Evolutionary conservation across 2,329 filamentous ascomycete genomes (phyloP), one percentile per base, ranked within the genome.

Genomic region (Lachnellula cervina): DNA sequence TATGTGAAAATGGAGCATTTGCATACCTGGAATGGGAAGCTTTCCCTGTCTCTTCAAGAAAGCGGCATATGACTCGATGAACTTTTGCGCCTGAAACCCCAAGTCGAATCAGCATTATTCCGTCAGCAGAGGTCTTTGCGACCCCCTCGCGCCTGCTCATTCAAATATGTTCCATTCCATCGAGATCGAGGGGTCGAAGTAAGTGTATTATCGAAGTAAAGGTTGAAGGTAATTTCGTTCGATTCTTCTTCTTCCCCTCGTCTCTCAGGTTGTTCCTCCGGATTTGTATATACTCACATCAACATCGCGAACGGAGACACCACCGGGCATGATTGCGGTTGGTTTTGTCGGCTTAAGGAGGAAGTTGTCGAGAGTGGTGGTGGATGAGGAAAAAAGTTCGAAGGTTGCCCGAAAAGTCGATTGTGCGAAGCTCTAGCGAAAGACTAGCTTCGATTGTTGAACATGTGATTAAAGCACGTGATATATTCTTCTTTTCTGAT

Each of bases 11-110:
- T 46, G 57, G 43, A 48, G 45, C 38, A 21, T 35, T 13, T 46
- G 80, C 86, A 74, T 84, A 92, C 89, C 88, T 76, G 89, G 89
- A 72, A 93, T 90, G 74, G 88, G 88, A 69, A 94, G 88, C 82
- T 93, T 93, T 79, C 90, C 90, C 82, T 94, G 89, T 72, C 89
- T 86, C 88, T 94, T 94, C 84, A 95, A 78, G 85, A 94, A 95
- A 72, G 84, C 87, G 74, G 88, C 82, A 76, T 94, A 95, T 74
- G 88, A 82, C 70, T 81, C 78, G 80, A 94, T 92, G 83, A 94
- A 94, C 81, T 92, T 90, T 77, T 91, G 88, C 77, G 89, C 87
- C 86, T 89, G 78, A 68, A 74, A 59, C 58, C 45, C 61, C 64
- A 61, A 63, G 63, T 67, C 76, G 70, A 71, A 83, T 87, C 82